Evolutionary conservation across 768 basidiomycete species (phyloP).

Genomic region (Psilocybe sp.): DNA sequence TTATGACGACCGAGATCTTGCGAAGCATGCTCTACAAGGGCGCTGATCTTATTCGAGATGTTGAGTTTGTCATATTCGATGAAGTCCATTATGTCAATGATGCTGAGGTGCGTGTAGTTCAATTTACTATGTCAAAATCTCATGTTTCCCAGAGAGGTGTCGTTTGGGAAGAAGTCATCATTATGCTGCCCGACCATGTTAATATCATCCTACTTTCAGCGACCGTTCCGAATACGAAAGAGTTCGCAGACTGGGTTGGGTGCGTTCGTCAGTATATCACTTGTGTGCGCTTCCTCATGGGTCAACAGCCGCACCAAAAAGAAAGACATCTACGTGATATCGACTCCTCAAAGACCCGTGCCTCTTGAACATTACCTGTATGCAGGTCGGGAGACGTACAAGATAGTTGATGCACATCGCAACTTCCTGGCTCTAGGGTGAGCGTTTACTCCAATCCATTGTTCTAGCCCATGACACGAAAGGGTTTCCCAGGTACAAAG

Average conservation of each 20-base stretch:
- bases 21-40: conserved; percentile 99
- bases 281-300: conserved; percentile 1
- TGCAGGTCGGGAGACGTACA: conserved; percentile 89
- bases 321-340: conserved; percentile 99
- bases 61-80: conserved; percentile 99
- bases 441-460: conserved; percentile 26
- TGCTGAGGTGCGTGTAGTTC: conserved; percentile 67
- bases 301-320: conserved; percentile 87
- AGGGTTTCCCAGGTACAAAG: conserved; percentile 64
- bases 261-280: conserved; percentile 34
- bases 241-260: conserved; percentile 99
- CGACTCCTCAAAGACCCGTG: conserved; percentile 92
- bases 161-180: conserved; percentile 99
- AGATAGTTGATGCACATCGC: conserved; percentile 84
- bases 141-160: conserved; percentile 74
- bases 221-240: conserved; percentile 96
- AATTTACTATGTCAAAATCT: not conserved
- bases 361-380: conserved; percentile 97
- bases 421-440: conserved; percentile 75
- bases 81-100: conserved; percentile 99
- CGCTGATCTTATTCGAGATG: conserved; percentile 96
- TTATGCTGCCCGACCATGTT: conserved; percentile 98
- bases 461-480: not conserved
- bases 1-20: conserved; percentile 98
- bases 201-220: conserved; percentile 96